Percentiles rank a stretch among this genome's conserved stretches.
phyloP scores from a whole-genome alignment of 2,329 filamentous ascomycete genomes.

The Cordyceps javanica region DNA sequence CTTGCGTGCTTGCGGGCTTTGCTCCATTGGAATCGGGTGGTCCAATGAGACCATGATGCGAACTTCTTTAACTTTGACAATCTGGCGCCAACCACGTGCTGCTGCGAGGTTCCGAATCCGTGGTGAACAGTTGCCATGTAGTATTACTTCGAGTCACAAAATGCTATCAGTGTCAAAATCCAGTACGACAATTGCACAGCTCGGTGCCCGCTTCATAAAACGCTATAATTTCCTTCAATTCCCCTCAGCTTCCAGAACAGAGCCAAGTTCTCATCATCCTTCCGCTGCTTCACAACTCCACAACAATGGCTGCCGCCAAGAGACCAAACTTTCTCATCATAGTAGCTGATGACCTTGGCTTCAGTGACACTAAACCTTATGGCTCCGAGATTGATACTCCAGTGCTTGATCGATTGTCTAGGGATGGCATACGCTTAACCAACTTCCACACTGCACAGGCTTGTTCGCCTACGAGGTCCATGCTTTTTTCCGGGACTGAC shows the following conservation, averaged over 20 bases:
- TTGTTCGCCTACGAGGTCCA: not conserved
- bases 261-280: not conserved
- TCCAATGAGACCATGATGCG: not conserved
- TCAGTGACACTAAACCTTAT: slow-evolving; percentile 53
- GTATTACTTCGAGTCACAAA: not conserved
- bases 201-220: not conserved
- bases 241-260: not conserved
- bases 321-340: slow-evolving; percentile 2
- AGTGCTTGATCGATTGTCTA: slow-evolving; percentile 44
- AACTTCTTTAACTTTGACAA: not conserved
- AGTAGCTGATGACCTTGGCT: slow-evolving; percentile 43
- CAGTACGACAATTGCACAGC: not conserved
- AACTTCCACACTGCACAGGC: slow-evolving; percentile 45
- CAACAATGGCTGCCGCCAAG: not conserved
- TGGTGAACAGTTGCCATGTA: not conserved
- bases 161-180: not conserved
- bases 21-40: not conserved
- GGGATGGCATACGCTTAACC: not conserved
- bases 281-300: not conserved
- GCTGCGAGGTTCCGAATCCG: not conserved
- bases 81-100: not conserved
- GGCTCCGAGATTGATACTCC: slow-evolving; percentile 56
- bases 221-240: not conserved
- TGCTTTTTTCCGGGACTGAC: slow-evolving; percentile 54
- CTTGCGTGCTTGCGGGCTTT: not conserved